Conservation (phyloP, 2,329 filamentous ascomycete species). For the Botryotinia globosa region DNA sequence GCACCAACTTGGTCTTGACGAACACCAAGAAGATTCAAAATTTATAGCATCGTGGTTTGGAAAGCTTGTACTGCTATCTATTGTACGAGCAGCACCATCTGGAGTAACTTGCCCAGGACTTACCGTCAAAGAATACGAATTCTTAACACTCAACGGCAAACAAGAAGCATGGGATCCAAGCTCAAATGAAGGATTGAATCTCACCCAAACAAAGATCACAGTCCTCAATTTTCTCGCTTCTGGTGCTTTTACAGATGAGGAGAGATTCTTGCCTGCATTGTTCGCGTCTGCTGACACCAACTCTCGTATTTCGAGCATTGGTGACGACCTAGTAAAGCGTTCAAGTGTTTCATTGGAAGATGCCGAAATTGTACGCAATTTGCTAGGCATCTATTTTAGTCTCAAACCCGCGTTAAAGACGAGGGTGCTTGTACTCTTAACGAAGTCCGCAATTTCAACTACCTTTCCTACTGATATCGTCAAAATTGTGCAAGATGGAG, state of each 20-base stretch:
- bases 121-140: conserved; percentile 62
- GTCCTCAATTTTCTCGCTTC: conserved; percentile 73
- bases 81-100: conserved; percentile 41
- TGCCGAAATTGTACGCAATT: conserved; percentile 54
- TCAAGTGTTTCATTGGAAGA: conserved; percentile 73
- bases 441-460: conserved; percentile 73
- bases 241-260: conserved; percentile 77
- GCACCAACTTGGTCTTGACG: conserved; percentile 61
- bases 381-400: conserved; percentile 74
- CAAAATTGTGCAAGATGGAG: conserved; percentile 64
- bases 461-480: conserved; percentile 66
- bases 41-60: conserved; percentile 75
- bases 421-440: conserved; percentile 71
- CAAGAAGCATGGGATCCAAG: conserved; percentile 66
- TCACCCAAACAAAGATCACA: conserved; percentile 67
- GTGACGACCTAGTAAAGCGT: conserved; percentile 84
- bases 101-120: conserved; percentile 52
- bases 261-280: conserved; percentile 80
- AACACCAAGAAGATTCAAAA: conserved; percentile 60
- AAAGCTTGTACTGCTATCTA: conserved; percentile 69
- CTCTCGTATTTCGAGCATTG: conserved; percentile 76
- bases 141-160: conserved; percentile 64
- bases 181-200: conserved; percentile 58
- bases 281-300: conserved; percentile 82
- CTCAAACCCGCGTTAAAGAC: conserved; percentile 71